Evolutionary conservation across 1,139 yeast species (phyloP).

Genomic region (Pichia cactophila): DNA sequence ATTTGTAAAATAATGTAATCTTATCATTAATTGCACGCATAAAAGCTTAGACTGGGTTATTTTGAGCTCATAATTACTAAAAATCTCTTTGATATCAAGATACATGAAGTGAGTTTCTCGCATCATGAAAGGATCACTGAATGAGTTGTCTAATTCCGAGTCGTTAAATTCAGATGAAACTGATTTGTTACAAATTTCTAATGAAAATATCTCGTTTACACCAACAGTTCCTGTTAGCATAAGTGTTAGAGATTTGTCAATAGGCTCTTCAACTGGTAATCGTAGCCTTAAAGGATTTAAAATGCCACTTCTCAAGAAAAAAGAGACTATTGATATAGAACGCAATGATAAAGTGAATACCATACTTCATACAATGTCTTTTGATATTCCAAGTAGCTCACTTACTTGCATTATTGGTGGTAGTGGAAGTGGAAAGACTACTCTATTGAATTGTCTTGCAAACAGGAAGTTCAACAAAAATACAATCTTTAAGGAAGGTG

Average conservation of each 20-base stretch:
- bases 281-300: background rate
- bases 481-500: slow-evolving; percentile 19
- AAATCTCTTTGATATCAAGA: background rate
- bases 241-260: slow-evolving; percentile 16
- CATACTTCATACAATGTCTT: slow-evolving; percentile 40
- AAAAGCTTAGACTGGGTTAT: too few species aligned
- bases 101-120: too few species aligned
- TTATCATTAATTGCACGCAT: too few species aligned
- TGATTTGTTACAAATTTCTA: slow-evolving; percentile 1
- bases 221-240: slow-evolving; percentile 16
- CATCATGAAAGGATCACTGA: background rate
- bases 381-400: slow-evolving; percentile 46
- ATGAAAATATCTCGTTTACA: slow-evolving; percentile 17
- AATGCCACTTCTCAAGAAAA: background rate
- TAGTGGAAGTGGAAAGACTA: slow-evolving; percentile 83
- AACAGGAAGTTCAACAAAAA: slow-evolving; percentile 40
- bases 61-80: too few species aligned
- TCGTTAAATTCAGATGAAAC: background rate
- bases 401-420: slow-evolving; percentile 75
- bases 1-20: too few species aligned
- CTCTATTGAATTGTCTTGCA: slow-evolving; percentile 66
- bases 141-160: background rate
- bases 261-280: slow-evolving; percentile 8
- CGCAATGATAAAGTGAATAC: slow-evolving; percentile 17
- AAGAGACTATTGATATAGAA: slow-evolving; percentile 16